These are phyloP conservation scores for Malus asiatica DNA, from an alignment of 306 rosid species.

Conservation along the genomic window DNA sequence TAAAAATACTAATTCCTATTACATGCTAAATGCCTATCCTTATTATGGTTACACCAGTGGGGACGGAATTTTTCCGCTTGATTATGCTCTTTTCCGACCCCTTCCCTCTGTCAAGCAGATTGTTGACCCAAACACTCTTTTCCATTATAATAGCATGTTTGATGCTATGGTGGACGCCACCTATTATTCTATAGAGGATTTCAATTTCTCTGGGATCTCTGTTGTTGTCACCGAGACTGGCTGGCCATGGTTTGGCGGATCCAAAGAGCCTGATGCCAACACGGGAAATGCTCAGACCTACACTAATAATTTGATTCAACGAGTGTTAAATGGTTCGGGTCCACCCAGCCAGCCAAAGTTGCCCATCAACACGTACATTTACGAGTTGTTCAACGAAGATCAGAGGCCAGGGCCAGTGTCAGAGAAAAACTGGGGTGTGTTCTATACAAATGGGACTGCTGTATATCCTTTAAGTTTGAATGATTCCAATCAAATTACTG, in stretches of 20 bases:
- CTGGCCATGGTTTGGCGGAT: constrained; percentile 81
- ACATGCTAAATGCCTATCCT: constrained; percentile 74
- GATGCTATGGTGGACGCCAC: constrained; percentile 95
- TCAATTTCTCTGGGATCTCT: constrained; percentile 62
- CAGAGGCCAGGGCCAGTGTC: constrained; percentile 72
- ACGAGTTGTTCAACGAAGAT: constrained; percentile 91
- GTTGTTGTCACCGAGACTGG: constrained; percentile 80
- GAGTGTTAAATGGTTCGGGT: constrained; percentile 86
- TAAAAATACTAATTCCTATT: constrained; percentile 65
- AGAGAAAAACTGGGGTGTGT: constrained; percentile 65
- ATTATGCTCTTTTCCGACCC: constrained; percentile 72
- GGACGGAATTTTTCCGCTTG: constrained; percentile 74
- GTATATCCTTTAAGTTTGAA: constrained; percentile 56
- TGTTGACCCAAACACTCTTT: constrained; percentile 87
- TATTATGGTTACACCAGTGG: constrained; percentile 64
- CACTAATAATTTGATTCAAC: constrained; percentile 49
- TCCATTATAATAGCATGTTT: constrained; percentile 78
- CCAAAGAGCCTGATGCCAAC: constrained; percentile 70
- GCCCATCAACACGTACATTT: constrained; percentile 70
- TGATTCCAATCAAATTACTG: constrained; percentile 28
- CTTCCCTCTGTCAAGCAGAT: constrained; percentile 88
- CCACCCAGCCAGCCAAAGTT: constrained; percentile 73
- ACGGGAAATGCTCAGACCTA: constrained; percentile 64
- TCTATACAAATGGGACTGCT: constrained; percentile 54
- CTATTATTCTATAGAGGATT: constrained; percentile 63